These are phyloP conservation scores for Paramecium pentaurelia DNA, from an alignment of 73 alveolate genomes.

Conservation along the genomic window DNA sequence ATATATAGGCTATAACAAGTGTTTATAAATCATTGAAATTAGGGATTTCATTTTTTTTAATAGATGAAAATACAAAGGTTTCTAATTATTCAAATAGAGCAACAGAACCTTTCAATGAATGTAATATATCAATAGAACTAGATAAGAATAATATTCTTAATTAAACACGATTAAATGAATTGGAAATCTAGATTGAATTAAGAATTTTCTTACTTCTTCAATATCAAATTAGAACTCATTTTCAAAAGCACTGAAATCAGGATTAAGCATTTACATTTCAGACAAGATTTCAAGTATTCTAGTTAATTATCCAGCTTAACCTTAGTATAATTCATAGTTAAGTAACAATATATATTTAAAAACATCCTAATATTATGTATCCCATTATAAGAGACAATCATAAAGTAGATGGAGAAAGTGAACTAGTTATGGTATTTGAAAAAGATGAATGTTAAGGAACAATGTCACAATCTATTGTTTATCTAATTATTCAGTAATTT, in stretches of 20 bases:
- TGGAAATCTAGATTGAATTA: neutral
- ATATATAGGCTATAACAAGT: neutral
- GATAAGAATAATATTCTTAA: neutral
- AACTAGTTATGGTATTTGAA: neutral
- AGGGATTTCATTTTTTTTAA: neutral
- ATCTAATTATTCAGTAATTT: neutral
- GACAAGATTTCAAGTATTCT: neutral
- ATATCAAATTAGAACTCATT: neutral
- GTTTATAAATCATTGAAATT: neutral
- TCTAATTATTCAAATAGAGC: slow-evolving; percentile 3
- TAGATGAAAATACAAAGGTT: neutral
- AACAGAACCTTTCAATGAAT: slow-evolving; percentile 3
- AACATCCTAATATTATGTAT: neutral
- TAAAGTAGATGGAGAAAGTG: neutral
- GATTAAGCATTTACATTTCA: neutral
- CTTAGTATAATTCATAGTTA: neutral
- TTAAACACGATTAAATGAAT: neutral
- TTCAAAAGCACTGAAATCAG: neutral
- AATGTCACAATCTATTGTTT: neutral
- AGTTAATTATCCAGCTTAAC: neutral
- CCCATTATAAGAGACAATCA: neutral
- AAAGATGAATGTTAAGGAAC: neutral
- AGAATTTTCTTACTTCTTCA: neutral
- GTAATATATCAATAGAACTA: neutral
- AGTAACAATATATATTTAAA: neutral